phyloP scores from a whole-genome alignment of 2,329 filamentous ascomycete species.

The Hypoxylon sp. region DNA sequence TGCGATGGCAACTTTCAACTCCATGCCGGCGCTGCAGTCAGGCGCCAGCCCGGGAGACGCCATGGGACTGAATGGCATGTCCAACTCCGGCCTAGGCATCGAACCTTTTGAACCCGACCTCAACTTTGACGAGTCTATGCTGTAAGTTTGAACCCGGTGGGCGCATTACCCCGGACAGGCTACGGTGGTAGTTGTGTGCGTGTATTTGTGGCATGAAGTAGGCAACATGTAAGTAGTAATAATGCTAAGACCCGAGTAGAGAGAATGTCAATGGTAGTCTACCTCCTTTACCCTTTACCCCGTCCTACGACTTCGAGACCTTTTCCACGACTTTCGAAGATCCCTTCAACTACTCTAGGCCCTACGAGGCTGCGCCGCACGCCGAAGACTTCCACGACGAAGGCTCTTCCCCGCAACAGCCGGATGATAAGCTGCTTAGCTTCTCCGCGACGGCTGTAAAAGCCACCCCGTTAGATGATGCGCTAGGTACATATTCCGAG shows the following conservation, averaged over 20 bases:
- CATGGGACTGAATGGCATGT: constrained; percentile 61
- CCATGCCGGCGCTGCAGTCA: constrained; percentile 65
- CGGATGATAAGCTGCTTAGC: constrained; percentile 79
- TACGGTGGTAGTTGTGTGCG: not conserved
- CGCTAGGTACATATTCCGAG: constrained; percentile 70
- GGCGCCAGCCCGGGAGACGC: constrained; percentile 60
- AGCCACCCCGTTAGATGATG: constrained; percentile 74
- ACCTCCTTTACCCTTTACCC: constrained; percentile 65
- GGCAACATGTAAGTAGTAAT: constrained; percentile 30
- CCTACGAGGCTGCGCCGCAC: constrained; percentile 61
- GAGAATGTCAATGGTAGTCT: constrained; percentile 60
- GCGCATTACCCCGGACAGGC: constrained; percentile 23
- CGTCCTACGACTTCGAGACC: constrained; percentile 71
- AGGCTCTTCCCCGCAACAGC: constrained; percentile 66
- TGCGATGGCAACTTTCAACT: constrained; percentile 71
- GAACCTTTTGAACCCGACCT: constrained; percentile 67
- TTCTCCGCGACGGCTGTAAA: constrained; percentile 75
- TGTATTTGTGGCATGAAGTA: constrained; percentile 6
- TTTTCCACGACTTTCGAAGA: constrained; percentile 75
- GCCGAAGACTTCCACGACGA: constrained; percentile 60
- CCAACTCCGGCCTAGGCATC: constrained; percentile 58
- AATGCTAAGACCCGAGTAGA: constrained; percentile 50
- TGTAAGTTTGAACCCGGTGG: constrained; percentile 59
- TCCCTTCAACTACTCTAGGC: constrained; percentile 70
- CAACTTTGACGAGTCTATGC: constrained; percentile 67